A percentile compares a stretch with the other conserved stretches of the same genome.
These are phyloP conservation scores for Cynanchum wilfordii DNA, from an alignment of 257 asterid genomes.

Conservation along the genomic window DNA sequence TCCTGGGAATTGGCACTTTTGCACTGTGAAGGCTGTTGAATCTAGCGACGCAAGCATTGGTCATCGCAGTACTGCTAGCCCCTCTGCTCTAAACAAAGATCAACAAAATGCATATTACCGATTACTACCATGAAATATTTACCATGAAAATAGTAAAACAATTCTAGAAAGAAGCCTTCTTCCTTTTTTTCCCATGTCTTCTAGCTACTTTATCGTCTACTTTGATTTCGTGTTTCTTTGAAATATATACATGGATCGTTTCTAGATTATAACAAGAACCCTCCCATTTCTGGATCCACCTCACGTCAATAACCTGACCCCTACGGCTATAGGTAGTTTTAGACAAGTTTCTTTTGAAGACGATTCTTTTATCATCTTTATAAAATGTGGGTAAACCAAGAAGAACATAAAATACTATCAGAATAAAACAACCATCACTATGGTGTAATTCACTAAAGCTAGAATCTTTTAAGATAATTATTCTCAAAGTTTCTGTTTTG, in stretches of 20 bases:
- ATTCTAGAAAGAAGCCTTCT: background rate
- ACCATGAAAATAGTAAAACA: background rate
- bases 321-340: background rate
- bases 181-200: background rate
- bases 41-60: constrained; percentile 55
- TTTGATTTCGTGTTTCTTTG: no score
- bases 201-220: no score
- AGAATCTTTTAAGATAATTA: background rate
- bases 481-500: background rate
- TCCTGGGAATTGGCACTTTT: constrained; percentile 41
- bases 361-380: no score
- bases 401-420: background rate
- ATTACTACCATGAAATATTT: background rate
- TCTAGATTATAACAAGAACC: background rate
- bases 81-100: background rate
- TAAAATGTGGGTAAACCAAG: background rate
- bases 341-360: no score
- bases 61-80: constrained; percentile 37
- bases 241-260: no score
- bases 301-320: background rate
- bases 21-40: constrained; percentile 44
- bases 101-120: background rate
- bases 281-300: background rate
- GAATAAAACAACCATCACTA: background rate
- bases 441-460: background rate